A percentile compares a stretch with the other conserved stretches of the same genome.
phyloP scores from a whole-genome alignment of 768 basidiomycete genomes.

The Daedalea quercina region DNA sequence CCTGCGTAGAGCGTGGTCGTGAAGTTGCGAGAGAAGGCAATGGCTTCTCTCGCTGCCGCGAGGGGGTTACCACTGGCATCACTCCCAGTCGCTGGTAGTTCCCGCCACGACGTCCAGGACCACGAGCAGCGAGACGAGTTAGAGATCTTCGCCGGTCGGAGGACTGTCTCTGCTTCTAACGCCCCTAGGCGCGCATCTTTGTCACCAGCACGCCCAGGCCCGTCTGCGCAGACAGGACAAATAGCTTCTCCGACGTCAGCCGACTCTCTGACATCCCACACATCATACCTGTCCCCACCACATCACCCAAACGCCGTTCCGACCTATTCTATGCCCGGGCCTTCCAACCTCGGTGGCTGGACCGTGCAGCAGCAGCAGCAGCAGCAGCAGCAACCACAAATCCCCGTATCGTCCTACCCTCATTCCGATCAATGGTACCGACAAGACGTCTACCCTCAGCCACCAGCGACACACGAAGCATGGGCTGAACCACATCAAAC shows the following conservation, averaged over 20 bases:
- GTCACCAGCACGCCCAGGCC: background rate
- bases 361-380: slow-evolving; percentile 12
- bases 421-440: background rate
- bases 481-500: background rate
- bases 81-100: slow-evolving; percentile 23
- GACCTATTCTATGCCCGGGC: background rate
- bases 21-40: slow-evolving; percentile 61
- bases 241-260: background rate
- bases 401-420: slow-evolving; percentile 4
- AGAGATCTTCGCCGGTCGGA: slow-evolving; percentile 62
- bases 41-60: slow-evolving; percentile 41
- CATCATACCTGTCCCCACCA: background rate
- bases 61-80: slow-evolving; percentile 4
- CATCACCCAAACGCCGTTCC: background rate
- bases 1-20: slow-evolving; percentile 46
- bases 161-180: slow-evolving; percentile 50
- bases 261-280: background rate
- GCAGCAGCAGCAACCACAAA: slow-evolving; percentile 16
- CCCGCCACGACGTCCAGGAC: slow-evolving; percentile 40
- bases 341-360: background rate
- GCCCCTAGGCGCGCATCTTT: slow-evolving; percentile 5
- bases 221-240: background rate
- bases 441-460: background rate
- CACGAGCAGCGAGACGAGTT: slow-evolving; percentile 57
- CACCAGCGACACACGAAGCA: background rate